phyloP scores from a whole-genome alignment of 2,329 filamentous ascomycete genomes.

The Cercospora sesami region DNA sequence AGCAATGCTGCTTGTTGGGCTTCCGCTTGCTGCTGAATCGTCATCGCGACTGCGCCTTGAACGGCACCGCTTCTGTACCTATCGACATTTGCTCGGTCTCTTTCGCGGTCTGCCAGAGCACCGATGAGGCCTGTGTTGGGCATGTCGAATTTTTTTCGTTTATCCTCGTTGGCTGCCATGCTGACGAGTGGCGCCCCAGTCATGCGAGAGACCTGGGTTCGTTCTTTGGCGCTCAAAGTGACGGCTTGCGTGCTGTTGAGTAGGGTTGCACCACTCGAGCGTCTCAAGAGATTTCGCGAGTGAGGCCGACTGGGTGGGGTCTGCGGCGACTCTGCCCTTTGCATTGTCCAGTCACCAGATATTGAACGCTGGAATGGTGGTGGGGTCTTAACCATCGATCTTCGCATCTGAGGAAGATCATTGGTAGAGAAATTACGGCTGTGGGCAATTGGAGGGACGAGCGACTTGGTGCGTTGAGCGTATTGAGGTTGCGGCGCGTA shows the following conservation, averaged over 20 bases:
- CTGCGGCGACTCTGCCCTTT: constrained; percentile 20
- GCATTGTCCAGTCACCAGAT: constrained; percentile 49
- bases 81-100: constrained; percentile 71
- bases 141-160: constrained; percentile 10
- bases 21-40: constrained; percentile 39
- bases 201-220: constrained; percentile 81
- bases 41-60: constrained; percentile 67
- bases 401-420: constrained; percentile 28
- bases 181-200: constrained; percentile 76
- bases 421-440: constrained; percentile 30
- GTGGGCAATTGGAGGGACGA: constrained; percentile 33
- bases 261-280: constrained; percentile 24
- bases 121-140: constrained; percentile 61
- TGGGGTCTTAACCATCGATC: constrained; percentile 39
- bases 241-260: constrained; percentile 49
- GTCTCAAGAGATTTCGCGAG: constrained; percentile 25
- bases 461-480: constrained; percentile 37
- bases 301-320: constrained; percentile 36
- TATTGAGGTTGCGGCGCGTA: constrained; percentile 55
- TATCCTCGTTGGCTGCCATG: constrained; percentile 55
- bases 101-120: constrained; percentile 76
- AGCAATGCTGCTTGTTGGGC: constrained; percentile 43
- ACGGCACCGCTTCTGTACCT: constrained; percentile 66
- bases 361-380: constrained; percentile 47
- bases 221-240: constrained; percentile 79